Conservation (phyloP, 1,284 basidiomycete genomes). For the Puccinia coronata region DNA sequence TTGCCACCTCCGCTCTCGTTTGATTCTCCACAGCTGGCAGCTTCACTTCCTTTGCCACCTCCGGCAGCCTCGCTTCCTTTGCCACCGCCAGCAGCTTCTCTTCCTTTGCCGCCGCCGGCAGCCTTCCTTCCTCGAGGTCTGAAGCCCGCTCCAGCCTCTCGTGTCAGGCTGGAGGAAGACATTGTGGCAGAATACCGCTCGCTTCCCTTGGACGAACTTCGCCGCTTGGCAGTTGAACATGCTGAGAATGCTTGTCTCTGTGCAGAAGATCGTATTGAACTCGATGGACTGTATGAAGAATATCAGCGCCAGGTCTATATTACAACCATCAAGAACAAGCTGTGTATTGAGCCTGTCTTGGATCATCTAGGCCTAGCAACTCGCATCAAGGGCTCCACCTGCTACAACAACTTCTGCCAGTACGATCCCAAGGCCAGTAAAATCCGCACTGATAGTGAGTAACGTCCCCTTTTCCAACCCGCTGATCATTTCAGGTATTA, state of each 20-base stretch:
- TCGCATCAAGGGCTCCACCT: background rate
- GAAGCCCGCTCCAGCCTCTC: too few species aligned
- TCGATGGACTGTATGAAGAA: background rate
- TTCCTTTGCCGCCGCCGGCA: too few species aligned
- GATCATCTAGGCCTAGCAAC: background rate
- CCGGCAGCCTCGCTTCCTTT: too few species aligned
- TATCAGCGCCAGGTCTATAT: conserved; percentile 1
- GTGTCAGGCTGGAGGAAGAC: too few species aligned
- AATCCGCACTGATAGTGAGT: background rate
- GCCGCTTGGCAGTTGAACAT: background rate
- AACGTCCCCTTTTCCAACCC: background rate
- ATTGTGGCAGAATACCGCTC: too few species aligned
- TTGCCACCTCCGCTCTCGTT: too few species aligned
- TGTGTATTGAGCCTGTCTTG: background rate
- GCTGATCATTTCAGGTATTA: background rate
- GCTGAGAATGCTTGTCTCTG: background rate
- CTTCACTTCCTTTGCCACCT: too few species aligned
- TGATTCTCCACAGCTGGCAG: too few species aligned
- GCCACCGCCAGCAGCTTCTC: too few species aligned
- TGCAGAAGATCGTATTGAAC: background rate
- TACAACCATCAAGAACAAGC: background rate
- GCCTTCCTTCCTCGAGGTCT: too few species aligned
- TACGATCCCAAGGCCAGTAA: background rate
- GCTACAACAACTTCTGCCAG: background rate
- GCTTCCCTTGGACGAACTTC: too few species aligned